Conservation (phyloP, 331 rosid genomes). For the Malus hybrid region DNA sequence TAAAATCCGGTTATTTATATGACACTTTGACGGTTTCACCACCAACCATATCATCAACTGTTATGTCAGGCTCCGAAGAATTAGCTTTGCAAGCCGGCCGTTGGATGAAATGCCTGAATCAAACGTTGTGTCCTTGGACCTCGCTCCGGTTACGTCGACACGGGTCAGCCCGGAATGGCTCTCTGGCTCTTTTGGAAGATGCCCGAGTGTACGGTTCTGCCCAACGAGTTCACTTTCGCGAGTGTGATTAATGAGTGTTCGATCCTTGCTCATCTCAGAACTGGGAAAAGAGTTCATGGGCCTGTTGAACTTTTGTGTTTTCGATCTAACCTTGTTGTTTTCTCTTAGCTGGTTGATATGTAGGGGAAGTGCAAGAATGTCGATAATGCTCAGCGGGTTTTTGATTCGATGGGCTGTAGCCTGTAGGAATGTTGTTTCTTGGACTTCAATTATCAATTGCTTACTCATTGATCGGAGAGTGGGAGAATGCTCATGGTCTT, state of each 20-base stretch:
- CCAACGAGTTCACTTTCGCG: constrained; percentile 65
- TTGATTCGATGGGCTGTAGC: constrained; percentile 44
- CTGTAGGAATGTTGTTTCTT: constrained; percentile 58
- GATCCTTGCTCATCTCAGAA: constrained; percentile 33
- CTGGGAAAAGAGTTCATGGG: constrained; percentile 51
- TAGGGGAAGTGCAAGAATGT: constrained; percentile 70
- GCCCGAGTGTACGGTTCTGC: constrained; percentile 34
- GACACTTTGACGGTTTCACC: constrained; percentile 47
- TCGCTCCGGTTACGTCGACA: constrained; percentile 50
- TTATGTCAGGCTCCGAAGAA: constrained; percentile 36
- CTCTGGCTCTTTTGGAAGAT: constrained; percentile 40
- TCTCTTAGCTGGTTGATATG: constrained; percentile 75
- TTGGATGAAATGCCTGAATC: constrained; percentile 52
- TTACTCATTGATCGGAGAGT: constrained; percentile 64
- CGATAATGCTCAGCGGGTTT: constrained; percentile 40
- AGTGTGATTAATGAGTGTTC: constrained; percentile 70
- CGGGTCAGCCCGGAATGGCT: constrained; percentile 34
- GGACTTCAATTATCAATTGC: constrained; percentile 85
- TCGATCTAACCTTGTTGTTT: constrained; percentile 39
- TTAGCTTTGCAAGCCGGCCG: constrained; percentile 40
- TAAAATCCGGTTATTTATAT: constrained; percentile 40
- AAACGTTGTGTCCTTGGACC: constrained; percentile 73
- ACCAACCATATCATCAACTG: constrained; percentile 55
- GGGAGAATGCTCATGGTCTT: constrained; percentile 60
- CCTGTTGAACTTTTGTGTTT: constrained; percentile 41